Evolutionary conservation across 176 grass and related monocot species (phyloP).

Genomic region (Panicum miliaceum): DNA sequence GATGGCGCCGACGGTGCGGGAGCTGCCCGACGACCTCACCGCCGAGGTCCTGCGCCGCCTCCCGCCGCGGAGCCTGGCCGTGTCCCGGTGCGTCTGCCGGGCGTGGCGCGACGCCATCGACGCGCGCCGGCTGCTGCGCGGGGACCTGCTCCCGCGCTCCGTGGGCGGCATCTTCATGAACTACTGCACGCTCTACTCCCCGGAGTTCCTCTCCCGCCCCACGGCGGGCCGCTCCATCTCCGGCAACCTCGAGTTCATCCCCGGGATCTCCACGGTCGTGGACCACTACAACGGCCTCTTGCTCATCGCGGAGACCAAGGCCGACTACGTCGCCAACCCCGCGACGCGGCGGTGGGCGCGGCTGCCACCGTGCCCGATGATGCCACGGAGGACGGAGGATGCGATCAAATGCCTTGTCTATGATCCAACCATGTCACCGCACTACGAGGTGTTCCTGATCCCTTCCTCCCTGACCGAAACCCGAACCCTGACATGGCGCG

Average conservation of each 20-base stretch:
- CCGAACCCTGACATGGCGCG: too few species aligned
- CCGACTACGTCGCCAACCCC: neutral
- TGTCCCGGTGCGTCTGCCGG: too few species aligned
- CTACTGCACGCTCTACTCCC: neutral
- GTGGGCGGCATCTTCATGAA: neutral
- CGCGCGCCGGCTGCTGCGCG: too few species aligned
- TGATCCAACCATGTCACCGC: neutral
- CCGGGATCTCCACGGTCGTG: neutral
- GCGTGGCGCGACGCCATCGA: too few species aligned
- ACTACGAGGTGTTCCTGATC: constrained; percentile 17
- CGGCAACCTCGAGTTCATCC: neutral
- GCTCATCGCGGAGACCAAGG: neutral
- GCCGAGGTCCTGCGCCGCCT: too few species aligned
- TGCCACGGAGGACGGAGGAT: too few species aligned
- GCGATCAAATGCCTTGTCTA: constrained; percentile 4
- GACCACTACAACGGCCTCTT: neutral
- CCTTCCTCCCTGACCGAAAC: neutral
- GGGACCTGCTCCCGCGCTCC: neutral
- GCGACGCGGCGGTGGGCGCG: constrained; percentile 9
- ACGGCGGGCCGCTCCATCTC: neutral
- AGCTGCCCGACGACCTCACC: too few species aligned
- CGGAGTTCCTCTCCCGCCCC: neutral
- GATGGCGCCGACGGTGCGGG: too few species aligned
- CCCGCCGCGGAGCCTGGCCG: too few species aligned
- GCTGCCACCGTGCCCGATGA: neutral